Evolutionary conservation across 2,329 filamentous ascomycete species (phyloP), one percentile per base, ranked within the genome.

Genomic region (Coniochaeta prunicola): DNA sequence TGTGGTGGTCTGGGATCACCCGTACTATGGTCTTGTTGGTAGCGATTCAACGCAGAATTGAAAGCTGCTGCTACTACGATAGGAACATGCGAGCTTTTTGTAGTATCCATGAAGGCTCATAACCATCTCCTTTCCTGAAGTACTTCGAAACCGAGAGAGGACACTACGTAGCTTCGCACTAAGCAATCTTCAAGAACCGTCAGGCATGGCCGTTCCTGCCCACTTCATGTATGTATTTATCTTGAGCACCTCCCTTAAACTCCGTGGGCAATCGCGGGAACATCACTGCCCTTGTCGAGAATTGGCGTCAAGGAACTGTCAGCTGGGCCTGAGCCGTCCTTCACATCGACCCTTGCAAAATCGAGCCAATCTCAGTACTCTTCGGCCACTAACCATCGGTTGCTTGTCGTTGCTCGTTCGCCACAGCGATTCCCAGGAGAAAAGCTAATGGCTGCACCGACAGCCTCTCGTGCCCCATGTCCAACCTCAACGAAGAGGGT

Each of bases 181-280:
- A n/a, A n/a, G n/a, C n/a, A n/a, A n/a, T n/a, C n/a, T n/a, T 15
- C 34, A 15, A 4, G 17, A 15, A 36, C 34, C 17, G 17, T 15
- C 34, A 36, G 7, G n/a, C 17, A 21, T 31, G 24, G 28, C 31
- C 36, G 21, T 42, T 30, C 28, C 2, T 30, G 53, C 57, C 63
- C 60, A 74, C 13, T 74, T 80, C 65, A 76, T 90, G 75, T 91
- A 88, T 88, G 91, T 91, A 66, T n/a, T 77, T 82, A 64, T 88
- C 85, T 8, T 73, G 78, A 31, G 68, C 69, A 38, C 69, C 74
- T 45, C 76, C 74, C 28, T 79, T 76, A 24, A 76, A 74, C 60
- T 84, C 79, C n/a, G 55, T 85, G 73, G 21, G 73, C 76, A 57
- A 82, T 80, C 62, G 71, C 73, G 34, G 79, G 78, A 17, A 76